phyloP scores from a whole-genome alignment of 192 early-diverging fungal species.

The Linnemannia exigua region DNA sequence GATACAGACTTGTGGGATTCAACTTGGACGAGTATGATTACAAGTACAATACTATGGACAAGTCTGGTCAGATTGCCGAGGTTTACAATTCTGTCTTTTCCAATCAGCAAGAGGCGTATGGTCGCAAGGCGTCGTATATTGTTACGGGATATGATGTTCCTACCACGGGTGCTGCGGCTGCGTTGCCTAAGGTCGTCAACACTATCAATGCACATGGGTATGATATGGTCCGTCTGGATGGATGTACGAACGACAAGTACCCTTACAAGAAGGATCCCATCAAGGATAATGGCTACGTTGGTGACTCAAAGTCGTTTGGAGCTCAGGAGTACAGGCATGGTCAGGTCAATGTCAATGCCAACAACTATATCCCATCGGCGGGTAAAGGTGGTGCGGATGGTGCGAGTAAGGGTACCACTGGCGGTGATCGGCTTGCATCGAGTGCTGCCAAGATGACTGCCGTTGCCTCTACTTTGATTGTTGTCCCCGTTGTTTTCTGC shows the following conservation, averaged over 20 bases:
- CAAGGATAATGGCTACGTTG: conserved; percentile 40
- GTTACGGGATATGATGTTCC: conserved; percentile 67
- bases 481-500: conserved; percentile 12
- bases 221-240: conserved; percentile 67
- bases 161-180: conserved; percentile 60
- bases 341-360: conserved; percentile 45
- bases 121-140: conserved; percentile 63
- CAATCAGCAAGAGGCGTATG: conserved; percentile 64
- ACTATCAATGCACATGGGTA: conserved; percentile 61
- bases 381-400: not conserved
- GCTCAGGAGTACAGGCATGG: conserved; percentile 58
- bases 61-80: conserved; percentile 53
- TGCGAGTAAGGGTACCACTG: not conserved
- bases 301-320: conserved; percentile 61
- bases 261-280: conserved; percentile 62
- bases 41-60: conserved; percentile 57
- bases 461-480: not conserved
- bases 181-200: conserved; percentile 60
- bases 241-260: conserved; percentile 63
- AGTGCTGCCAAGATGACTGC: conserved; percentile 4
- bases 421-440: not conserved
- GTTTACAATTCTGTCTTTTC: conserved; percentile 58
- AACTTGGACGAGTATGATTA: conserved; percentile 66
- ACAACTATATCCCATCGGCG: conserved; percentile 1
- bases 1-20: conserved; percentile 62